Percentiles rank a stretch among this genome's conserved stretches.
phyloP scores from a whole-genome alignment of 192 early-diverging fungal genomes.

The Phlyctochytrium arcticum region DNA sequence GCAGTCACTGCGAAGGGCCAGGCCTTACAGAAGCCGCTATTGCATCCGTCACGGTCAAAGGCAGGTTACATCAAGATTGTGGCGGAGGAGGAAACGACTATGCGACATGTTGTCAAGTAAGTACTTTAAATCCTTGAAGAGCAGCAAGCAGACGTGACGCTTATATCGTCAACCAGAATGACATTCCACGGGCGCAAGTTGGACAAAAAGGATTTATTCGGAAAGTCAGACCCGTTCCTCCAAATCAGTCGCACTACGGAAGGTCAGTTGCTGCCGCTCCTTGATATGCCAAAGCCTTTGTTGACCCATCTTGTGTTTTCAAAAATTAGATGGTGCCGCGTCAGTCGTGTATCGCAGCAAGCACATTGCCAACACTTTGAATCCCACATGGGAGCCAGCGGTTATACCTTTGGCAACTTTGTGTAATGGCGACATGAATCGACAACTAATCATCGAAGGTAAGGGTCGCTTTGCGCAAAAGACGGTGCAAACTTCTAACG shows the following conservation, averaged over 20 bases:
- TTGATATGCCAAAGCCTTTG: background rate
- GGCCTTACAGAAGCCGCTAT: constrained; percentile 29
- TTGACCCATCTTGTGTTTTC: too few species aligned
- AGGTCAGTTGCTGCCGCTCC: background rate
- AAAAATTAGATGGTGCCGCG: constrained; percentile 18
- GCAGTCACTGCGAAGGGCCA: background rate
- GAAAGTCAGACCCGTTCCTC: constrained; percentile 25
- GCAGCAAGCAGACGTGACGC: too few species aligned
- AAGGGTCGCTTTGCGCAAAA: background rate
- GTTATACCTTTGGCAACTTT: background rate
- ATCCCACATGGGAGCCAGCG: constrained; percentile 14
- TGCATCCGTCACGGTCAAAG: constrained; percentile 23
- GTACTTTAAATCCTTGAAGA: background rate
- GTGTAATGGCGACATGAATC: constrained; percentile 17
- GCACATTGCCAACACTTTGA: constrained; percentile 28
- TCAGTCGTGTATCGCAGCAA: constrained; percentile 34
- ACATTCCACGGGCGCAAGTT: constrained; percentile 4
- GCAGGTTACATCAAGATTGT: constrained; percentile 42
- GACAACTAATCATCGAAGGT: constrained; percentile 11
- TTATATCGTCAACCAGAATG: too few species aligned
- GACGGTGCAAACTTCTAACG: background rate
- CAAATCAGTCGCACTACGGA: constrained; percentile 4
- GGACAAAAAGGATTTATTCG: constrained; percentile 34
- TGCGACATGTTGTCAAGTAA: constrained; percentile 33
- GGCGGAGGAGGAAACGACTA: constrained; percentile 35